A percentile compares a stretch with the other conserved stretches of the same genome.
phyloP scores from a whole-genome alignment of 78 protist species.

The Acrasis kona region DNA sequence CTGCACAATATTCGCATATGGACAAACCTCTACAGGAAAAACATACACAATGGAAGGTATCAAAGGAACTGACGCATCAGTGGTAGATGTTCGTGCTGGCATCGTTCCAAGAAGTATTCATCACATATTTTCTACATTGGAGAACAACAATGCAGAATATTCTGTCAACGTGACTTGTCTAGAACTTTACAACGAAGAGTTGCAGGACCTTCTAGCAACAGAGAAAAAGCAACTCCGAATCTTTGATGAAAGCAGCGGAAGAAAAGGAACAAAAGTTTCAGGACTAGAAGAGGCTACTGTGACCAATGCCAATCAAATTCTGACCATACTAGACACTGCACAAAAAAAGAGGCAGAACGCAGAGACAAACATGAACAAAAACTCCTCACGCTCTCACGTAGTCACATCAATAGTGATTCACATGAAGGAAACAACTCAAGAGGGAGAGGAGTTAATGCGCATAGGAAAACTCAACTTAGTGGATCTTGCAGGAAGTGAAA shows the following conservation, averaged over 20 bases:
- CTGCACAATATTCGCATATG: slow-evolving; percentile 46
- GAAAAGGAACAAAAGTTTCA: neutral
- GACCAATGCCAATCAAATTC: slow-evolving; percentile 2
- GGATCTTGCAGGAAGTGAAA: slow-evolving; percentile 91
- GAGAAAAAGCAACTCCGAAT: neutral
- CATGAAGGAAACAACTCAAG: slow-evolving; percentile 66
- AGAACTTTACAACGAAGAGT: slow-evolving; percentile 58
- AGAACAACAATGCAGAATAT: neutral
- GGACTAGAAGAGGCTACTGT: slow-evolving; percentile 22
- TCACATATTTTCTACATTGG: slow-evolving; percentile 14
- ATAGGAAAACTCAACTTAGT: slow-evolving; percentile 88
- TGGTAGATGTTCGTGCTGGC: slow-evolving; percentile 5
- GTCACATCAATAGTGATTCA: slow-evolving; percentile 73
- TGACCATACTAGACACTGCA: slow-evolving; percentile 2
- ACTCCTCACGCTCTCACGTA: slow-evolving; percentile 70
- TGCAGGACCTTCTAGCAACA: slow-evolving; percentile 37
- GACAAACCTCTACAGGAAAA: slow-evolving; percentile 62
- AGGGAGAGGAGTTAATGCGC: slow-evolving; percentile 69
- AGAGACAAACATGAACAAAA: slow-evolving; percentile 25
- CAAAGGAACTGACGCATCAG: neutral
- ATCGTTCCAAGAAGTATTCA: slow-evolving; percentile 30
- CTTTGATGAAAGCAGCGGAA: slow-evolving; percentile 19
- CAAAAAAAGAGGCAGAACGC: slow-evolving; percentile 15
- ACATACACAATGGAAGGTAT: slow-evolving; percentile 62
- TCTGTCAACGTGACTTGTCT: slow-evolving; percentile 30